These are phyloP conservation scores for Cryptococcus deneoformans DNA, from an alignment of 1,284 basidiomycete species.

Conservation along the genomic window DNA sequence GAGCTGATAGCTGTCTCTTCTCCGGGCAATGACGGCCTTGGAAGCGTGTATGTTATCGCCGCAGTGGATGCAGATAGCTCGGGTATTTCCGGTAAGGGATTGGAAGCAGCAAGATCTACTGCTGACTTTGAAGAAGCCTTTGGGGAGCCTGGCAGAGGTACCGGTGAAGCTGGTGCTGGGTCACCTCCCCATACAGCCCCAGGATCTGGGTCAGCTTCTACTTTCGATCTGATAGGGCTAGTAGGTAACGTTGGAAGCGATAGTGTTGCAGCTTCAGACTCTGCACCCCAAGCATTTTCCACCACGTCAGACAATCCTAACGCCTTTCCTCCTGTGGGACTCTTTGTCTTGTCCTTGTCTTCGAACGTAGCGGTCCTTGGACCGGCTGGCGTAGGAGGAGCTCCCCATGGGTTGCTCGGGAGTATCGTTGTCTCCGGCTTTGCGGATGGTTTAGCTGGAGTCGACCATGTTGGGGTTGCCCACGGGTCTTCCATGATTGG, in stretches of 20 bases:
- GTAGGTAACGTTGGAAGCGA: background rate
- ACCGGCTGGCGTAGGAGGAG: background rate
- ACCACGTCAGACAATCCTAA: no score
- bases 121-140: background rate
- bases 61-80: background rate
- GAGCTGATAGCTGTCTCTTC: no score
- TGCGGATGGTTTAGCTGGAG: constrained; percentile 16
- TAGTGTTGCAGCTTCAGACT: no score
- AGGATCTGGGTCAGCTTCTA: background rate
- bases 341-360: no score
- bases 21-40: no score
- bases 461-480: constrained; percentile 30
- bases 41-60: no score
- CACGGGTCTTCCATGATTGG: constrained; percentile 37
- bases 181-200: background rate
- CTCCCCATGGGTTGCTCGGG: constrained; percentile 32
- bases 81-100: background rate
- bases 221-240: background rate
- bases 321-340: no score
- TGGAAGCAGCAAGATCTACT: background rate
- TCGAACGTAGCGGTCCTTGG: no score
- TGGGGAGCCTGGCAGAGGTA: background rate
- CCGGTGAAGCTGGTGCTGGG: background rate
- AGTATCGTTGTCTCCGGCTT: constrained; percentile 3
- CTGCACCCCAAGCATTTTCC: no score